Base-by-base conservation (phyloP, 1,284 basidiomycete species). In the Earliella scabrosa region DNA sequence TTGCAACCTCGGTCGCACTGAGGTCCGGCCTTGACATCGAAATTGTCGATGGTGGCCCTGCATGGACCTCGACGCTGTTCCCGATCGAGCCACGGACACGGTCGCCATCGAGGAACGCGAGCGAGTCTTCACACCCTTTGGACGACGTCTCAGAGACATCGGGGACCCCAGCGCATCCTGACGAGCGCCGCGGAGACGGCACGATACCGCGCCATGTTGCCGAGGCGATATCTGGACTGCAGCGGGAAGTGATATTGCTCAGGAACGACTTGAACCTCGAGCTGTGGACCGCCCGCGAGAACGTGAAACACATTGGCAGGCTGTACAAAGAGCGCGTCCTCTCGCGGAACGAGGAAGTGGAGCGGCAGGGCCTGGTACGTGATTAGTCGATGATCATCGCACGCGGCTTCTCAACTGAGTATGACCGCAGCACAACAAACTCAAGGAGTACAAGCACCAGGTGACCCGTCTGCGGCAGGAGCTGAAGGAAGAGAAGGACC, bases 211-310 rank as follows among this genome's bases (percentile, higher is more conserved):
- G 72, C 2, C 79, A 82, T 60, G 75, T 84, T n/a, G 76, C 75
- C 14, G 80, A 85, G 55, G 85, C 85, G 5, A 82, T 93, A 27
- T 79, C 85, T 18, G 78, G 77, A 8, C 72, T 93, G 52, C 92
- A 93, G 68, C 79, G 87, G 41, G 89, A 93, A 65, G 78, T 90
- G 2, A 70, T 92, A 6, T 72, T 92, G 32, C 73, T 93, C 24
- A 80, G 86, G 49, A 92, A 86, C 67, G 90, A 93, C 61, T 81
- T 93, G 38, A 91, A 92, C 66, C 90, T 93, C 56, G 89, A 93
- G 73, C 75, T 87, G 21, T 93, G 90, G 88, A 75, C 90, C 39
- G 86, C 88, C 56, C 77, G 88, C 61, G 85, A 92, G 71, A 92
- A 92, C 58, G 80, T 88, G 50, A 83, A 83, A 67, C 89, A 92